A percentile compares a stretch with the other conserved stretches of the same genome.
These are phyloP conservation scores for Acanthamoeba healyi DNA, from an alignment of 208 protist species.

Conservation along the genomic window DNA sequence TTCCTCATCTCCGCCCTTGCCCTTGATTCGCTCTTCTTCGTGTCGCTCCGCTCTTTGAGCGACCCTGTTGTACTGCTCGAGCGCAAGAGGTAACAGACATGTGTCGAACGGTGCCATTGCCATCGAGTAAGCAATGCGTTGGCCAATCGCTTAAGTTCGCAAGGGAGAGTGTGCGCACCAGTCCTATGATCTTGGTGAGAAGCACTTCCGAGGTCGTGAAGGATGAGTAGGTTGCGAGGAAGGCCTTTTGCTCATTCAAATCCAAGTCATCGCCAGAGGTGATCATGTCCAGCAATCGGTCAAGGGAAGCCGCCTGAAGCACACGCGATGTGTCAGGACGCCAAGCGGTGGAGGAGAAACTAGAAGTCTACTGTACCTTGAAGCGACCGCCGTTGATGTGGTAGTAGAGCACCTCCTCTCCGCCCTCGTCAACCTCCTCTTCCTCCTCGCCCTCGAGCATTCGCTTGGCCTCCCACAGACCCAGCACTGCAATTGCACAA, in stretches of 20 bases:
- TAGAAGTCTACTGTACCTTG: neutral
- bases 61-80: neutral
- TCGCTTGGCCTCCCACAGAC: neutral
- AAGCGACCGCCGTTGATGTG: slow-evolving; percentile 11
- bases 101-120: too few relatives aligned
- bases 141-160: neutral
- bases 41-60: neutral
- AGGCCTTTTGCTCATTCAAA: slow-evolving; percentile 70
- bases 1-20: slow-evolving; percentile 5
- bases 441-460: slow-evolving; percentile 14
- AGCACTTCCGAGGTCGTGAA: slow-evolving; percentile 57
- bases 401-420: slow-evolving; percentile 38
- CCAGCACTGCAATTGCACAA: neutral
- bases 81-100: neutral
- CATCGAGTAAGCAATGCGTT: too few relatives aligned
- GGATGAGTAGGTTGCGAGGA: slow-evolving; percentile 57
- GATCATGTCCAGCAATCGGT: slow-evolving; percentile 31
- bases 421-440: neutral
- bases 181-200: slow-evolving; percentile 38
- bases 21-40: slow-evolving; percentile 43
- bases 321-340: neutral
- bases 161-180: neutral
- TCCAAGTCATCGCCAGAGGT: slow-evolving; percentile 15
- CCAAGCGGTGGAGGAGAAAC: neutral
- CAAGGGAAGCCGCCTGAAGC: neutral